Evolutionary conservation across 768 basidiomycete genomes (phyloP), one percentile per base, ranked within the genome.

Genomic region (Termitomyces sp.): DNA sequence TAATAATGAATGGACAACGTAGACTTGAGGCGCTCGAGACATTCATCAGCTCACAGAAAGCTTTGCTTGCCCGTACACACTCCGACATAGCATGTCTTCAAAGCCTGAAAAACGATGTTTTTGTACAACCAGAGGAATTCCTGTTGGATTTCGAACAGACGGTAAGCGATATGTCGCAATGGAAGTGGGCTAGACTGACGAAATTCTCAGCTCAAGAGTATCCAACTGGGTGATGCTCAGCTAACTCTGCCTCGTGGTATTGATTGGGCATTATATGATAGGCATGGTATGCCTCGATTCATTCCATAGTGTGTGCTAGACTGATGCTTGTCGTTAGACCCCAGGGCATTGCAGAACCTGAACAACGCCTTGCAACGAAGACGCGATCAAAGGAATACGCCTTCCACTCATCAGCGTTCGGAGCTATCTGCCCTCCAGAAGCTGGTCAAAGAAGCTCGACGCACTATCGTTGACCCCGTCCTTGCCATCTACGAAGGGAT

Each of bases 11-110:
- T 48, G 55, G 32, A 53, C 9, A 27, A 45, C 14, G n/a, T 56
- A 86, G 84, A 64, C 69, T 83, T 63, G 78, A 86, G 69, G 86
- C 85, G 75, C 85, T 91, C 63, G 79, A 83, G 63, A 72, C 72
- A 47, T 91, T 85, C 70, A 79, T 91, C 59, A 75, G 80, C 54
- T 73, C 80, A 41, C 89, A 91, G 71, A 81, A 72, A 67, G 66
- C 74, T 19, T 62, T 89, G 34, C 80, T 91, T 40, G 75, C 77
- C 48, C 79, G 80, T 32, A 86, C 86, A 29, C 79, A 82, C 59
- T 70, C 77, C 62, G 88, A 90, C 71, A 81, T 91, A 66, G 79
- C 78, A 50, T 72, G 76, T 21, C 75, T 92, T 21, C 75, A 75
- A 46, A 66, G 66, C 40, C 72, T 86, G 32, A 79, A 73, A 58